Conservation (phyloP, 495 filamentous ascomycete genomes). For the Neurospora sp. region DNA sequence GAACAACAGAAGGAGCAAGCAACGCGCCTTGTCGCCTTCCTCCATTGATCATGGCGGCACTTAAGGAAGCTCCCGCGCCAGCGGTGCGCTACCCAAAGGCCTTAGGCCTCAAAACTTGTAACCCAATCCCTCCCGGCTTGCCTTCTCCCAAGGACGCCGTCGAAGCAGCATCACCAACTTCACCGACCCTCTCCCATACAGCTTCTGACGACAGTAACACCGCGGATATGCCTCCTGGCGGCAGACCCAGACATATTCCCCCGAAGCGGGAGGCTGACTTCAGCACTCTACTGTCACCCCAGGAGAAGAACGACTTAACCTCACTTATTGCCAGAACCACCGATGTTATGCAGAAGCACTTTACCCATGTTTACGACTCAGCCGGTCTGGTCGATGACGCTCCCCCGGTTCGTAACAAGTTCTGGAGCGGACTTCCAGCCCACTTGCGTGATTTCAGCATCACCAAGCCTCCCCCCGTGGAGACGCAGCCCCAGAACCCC, state of each 20-base stretch:
- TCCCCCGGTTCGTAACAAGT: slow-evolving; percentile 13
- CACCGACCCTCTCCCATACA: background rate
- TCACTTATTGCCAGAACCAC: slow-evolving; percentile 32
- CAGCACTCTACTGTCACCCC: slow-evolving; percentile 15
- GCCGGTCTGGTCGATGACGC: slow-evolving; percentile 10
- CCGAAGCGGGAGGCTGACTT: slow-evolving; percentile 25
- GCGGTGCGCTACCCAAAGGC: background rate
- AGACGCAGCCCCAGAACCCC: slow-evolving; percentile 3
- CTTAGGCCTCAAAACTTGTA: background rate
- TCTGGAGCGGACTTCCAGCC: slow-evolving; percentile 20
- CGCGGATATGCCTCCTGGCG: slow-evolving; percentile 19
- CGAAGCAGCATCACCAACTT: background rate
- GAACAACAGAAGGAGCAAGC: background rate
- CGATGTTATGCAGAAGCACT: slow-evolving; percentile 39
- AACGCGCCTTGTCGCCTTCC: background rate
- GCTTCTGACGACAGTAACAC: slow-evolving; percentile 5
- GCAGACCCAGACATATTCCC: slow-evolving; percentile 9
- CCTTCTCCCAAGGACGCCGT: background rate
- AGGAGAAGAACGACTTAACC: slow-evolving; percentile 21
- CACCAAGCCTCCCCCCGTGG: slow-evolving; percentile 17
- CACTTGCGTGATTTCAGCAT: slow-evolving; percentile 24
- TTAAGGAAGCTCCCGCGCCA: background rate
- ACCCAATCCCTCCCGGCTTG: background rate
- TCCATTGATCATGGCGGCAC: background rate
- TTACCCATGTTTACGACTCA: slow-evolving; percentile 37